Conservation (phyloP, 2,329 filamentous ascomycete genomes). For the Aspergillus pseudotamarii region DNA sequence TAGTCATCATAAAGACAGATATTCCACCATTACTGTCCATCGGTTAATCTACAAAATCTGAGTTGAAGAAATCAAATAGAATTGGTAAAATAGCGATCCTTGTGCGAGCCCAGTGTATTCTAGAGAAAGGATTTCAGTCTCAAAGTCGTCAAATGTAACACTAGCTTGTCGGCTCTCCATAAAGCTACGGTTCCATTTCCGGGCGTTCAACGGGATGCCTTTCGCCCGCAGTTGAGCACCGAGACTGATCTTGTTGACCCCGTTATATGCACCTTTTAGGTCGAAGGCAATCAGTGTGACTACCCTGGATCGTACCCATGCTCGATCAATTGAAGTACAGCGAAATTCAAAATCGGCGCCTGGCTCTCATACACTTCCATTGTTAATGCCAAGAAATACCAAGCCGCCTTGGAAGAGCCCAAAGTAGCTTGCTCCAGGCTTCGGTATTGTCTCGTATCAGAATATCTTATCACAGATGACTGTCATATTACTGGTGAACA, state of each 20-base stretch:
- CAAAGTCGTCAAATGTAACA: slow-evolving; percentile 21
- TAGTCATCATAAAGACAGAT: slow-evolving; percentile 31
- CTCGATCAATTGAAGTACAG: slow-evolving; percentile 14
- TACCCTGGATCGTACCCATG: slow-evolving; percentile 18
- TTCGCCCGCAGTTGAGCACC: slow-evolving; percentile 1
- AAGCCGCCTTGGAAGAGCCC: no score
- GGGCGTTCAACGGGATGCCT: background rate
- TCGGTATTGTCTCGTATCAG: no score
- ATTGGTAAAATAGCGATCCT: slow-evolving; percentile 38
- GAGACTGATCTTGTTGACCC: slow-evolving; percentile 18
- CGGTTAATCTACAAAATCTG: slow-evolving; percentile 36
- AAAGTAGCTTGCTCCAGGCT: no score
- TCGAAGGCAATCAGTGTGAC: slow-evolving; percentile 22
- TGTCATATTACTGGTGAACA: background rate
- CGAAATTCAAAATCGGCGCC: no score
- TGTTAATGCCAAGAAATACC: no score
- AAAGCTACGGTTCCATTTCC: slow-evolving; percentile 16
- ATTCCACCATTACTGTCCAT: slow-evolving; percentile 24
- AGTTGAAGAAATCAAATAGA: slow-evolving; percentile 42
- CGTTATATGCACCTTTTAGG: slow-evolving; percentile 24
- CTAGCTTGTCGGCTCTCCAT: slow-evolving; percentile 16
- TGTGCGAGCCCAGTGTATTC: slow-evolving; percentile 20
- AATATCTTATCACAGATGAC: no score
- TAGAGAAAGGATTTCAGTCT: background rate
- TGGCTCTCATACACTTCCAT: no score